Percentiles rank a stretch among this genome's conserved stretches.
These are phyloP conservation scores for Heracleum sosnowskyi DNA, from an alignment of 129 eudicot species.

Conservation along the genomic window DNA sequence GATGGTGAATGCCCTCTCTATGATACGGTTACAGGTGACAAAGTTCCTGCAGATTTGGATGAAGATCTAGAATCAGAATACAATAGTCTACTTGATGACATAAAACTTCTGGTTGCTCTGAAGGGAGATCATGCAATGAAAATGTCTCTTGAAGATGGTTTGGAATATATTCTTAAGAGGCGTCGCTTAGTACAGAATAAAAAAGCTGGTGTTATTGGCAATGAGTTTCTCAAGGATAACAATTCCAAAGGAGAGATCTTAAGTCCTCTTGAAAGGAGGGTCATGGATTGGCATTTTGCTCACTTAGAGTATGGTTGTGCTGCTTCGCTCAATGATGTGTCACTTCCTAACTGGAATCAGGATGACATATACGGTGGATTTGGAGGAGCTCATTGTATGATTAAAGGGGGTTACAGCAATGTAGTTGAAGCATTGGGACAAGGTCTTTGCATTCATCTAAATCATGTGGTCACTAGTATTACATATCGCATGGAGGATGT, in stretches of 20 bases:
- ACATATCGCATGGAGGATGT: constrained; percentile 25
- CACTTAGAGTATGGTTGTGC: constrained; percentile 99
- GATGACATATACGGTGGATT: constrained; percentile 96
- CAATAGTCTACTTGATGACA: constrained; percentile 86
- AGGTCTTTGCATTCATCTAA: constrained; percentile 61
- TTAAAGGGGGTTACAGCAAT: constrained; percentile 92
- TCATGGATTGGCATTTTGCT: constrained; percentile 99
- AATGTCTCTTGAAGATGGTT: constrained; percentile 96
- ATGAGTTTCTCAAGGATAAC: constrained; percentile 5
- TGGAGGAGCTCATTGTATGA: constrained; percentile 99
- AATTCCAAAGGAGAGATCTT: constrained; percentile 35
- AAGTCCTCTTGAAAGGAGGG: constrained; percentile 93
- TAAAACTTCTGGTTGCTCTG: constrained; percentile 63
- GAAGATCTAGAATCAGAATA: constrained; percentile 88
- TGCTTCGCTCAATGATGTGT: constrained; percentile 76
- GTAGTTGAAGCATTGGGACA: constrained; percentile 74
- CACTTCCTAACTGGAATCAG: constrained; percentile 97
- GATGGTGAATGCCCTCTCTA: constrained; percentile 96
- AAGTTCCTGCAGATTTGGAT: constrained; percentile 86
- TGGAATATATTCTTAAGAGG: constrained; percentile 67
- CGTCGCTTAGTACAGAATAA: constrained; percentile 34
- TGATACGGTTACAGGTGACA: constrained; percentile 78
- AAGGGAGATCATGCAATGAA: constrained; percentile 69
- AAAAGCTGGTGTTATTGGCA: constrained; percentile 6
- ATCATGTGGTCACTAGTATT: constrained; percentile 66